Conservation (phyloP, 2,329 filamentous ascomycete species). For the Cercospora beticola region DNA sequence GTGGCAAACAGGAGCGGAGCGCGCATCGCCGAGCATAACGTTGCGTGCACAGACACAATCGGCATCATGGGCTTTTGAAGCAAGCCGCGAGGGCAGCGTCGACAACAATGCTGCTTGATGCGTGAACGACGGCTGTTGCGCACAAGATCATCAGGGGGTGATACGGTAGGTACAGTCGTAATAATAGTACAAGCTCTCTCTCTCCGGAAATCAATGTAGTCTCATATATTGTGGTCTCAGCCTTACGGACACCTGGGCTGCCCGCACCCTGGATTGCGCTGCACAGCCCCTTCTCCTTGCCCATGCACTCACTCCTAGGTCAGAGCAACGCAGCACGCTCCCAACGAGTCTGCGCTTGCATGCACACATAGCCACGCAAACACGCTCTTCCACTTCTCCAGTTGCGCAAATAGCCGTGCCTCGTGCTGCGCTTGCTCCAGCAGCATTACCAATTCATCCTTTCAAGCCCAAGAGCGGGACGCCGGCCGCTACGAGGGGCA, state of each 20-base stretch:
- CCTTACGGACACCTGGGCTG: background rate
- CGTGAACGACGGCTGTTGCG: background rate
- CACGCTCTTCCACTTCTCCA: background rate
- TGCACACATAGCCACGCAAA: background rate
- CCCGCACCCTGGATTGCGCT: background rate
- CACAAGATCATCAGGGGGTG: background rate
- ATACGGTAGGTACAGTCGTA: background rate
- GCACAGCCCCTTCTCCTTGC: conserved; percentile 7
- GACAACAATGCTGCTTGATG: background rate
- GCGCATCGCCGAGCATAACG: background rate
- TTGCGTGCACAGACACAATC: background rate
- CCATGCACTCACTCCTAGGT: conserved; percentile 1
- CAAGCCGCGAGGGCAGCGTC: background rate
- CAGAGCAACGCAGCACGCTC: background rate
- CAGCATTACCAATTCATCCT: conserved; percentile 2
- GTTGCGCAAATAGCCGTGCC: background rate
- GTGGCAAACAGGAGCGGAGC: background rate
- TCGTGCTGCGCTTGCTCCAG: background rate
- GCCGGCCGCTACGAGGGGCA: conserved; percentile 6
- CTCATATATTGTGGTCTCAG: conserved; percentile 1
- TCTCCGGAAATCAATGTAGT: conserved; percentile 1
- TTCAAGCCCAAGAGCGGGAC: background rate
- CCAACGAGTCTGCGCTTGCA: background rate
- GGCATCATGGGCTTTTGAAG: background rate
- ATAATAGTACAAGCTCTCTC: conserved; percentile 1